Base-by-base conservation (phyloP, 2,329 filamentous ascomycete species). In the Sclerotinia nivalis region DNA sequence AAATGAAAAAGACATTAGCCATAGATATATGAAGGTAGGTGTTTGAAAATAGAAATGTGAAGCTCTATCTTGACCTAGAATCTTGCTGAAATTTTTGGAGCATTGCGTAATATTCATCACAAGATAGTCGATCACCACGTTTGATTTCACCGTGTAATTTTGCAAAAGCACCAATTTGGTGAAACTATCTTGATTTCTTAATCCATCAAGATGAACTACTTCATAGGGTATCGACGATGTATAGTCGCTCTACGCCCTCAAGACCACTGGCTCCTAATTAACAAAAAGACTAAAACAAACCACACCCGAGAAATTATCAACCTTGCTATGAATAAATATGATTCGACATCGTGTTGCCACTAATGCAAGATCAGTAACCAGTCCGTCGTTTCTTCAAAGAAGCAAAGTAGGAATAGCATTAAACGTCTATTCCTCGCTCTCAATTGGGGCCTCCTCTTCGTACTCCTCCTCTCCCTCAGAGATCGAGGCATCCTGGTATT, bases 401-500 rank as follows among this genome's bases (percentile, higher is more conserved):
- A 71, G 72, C 70, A 73, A 71, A 67, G 70, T 61, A 69, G 59
- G n/a, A 54, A 43, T 25, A 20, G 28, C 25, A 47, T 65, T 56
- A 65, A 68, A 59, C 50, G 74, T 74, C 70, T 78, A 78, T 71
- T 77, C 75, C 82, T 92, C 90, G 84, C 94, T 91, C 82, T 93
- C 90, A 74, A 88, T 78, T 77, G 89, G 89, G 75, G 86, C 87
- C 84, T 97, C 94, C 83, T 97, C 94, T 79, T 91, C 91, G 80
- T 83, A 84, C 82, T 97, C 93, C 85, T 97, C 94, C 85, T 98
- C 95, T 78, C 93, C 95, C 85, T 99, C 96, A 73, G 96, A 96
- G 84, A 97, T 89, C 80, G 93, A 92, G 82, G 96, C 96, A 84
- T 99, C 96, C 89, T 99, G 96, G 90, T 99, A 99, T 85, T 99